phyloP scores from a whole-genome alignment of 306 rosid genomes.

The Purshia tridentata region DNA sequence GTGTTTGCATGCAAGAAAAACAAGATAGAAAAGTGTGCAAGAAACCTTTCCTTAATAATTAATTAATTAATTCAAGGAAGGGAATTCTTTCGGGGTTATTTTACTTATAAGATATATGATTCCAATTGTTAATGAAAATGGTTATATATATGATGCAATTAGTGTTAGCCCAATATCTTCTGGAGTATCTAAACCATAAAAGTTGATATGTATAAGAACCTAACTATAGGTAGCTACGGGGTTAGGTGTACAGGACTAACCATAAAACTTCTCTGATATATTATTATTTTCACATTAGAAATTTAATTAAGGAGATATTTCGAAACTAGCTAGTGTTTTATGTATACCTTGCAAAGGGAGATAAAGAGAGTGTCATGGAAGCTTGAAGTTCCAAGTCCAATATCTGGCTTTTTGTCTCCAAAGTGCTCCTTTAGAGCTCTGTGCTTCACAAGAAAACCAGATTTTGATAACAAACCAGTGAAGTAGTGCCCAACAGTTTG shows the following conservation, averaged over 20 bases:
- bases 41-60: neutral
- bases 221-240: neutral
- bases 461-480: conserved; percentile 53
- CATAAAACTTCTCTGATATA: neutral
- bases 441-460: conserved; percentile 67
- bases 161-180: neutral
- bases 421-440: conserved; percentile 60
- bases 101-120: neutral
- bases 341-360: conserved; percentile 76
- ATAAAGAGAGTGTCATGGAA: conserved; percentile 60
- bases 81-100: neutral
- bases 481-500: conserved; percentile 51
- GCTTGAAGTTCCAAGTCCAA: conserved; percentile 69
- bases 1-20: neutral
- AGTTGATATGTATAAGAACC: neutral
- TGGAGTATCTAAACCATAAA: conserved; percentile 1
- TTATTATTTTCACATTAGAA: neutral
- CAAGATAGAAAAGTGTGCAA: neutral
- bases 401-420: conserved; percentile 68
- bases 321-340: neutral
- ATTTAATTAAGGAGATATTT: neutral
- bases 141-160: neutral
- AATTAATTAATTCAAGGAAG: neutral
- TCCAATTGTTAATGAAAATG: too few species aligned
- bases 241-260: neutral